phyloP scores from a whole-genome alignment of 2,329 filamentous ascomycete genomes.

The Rugonectria rugulosa region DNA sequence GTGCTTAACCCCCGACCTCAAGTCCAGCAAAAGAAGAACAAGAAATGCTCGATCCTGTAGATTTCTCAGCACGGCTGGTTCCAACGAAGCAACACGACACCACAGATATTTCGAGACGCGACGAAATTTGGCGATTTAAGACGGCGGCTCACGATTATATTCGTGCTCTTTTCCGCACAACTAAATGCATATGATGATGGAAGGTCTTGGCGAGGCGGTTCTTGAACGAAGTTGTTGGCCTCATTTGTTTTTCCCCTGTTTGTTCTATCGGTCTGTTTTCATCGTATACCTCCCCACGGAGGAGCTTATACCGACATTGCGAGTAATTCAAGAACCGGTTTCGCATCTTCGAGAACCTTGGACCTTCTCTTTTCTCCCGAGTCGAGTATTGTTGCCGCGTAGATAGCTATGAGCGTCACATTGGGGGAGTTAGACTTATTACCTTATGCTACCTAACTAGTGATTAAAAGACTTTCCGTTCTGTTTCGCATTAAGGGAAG shows the following conservation, averaged over 20 bases:
- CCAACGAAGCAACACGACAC: constrained; percentile 34
- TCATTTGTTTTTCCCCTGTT: constrained; percentile 31
- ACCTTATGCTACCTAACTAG: neutral
- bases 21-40: constrained; percentile 65
- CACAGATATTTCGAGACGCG: constrained; percentile 33
- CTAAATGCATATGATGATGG: constrained; percentile 39
- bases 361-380: constrained; percentile 7
- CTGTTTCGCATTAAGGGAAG: too few species aligned
- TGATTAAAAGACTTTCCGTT: too few species aligned
- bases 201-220: constrained; percentile 40
- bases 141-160: constrained; percentile 38
- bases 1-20: constrained; percentile 74
- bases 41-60: constrained; percentile 76
- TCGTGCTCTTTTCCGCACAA: constrained; percentile 24
- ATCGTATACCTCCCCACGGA: constrained; percentile 36
- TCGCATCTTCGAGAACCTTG: constrained; percentile 23
- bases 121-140: constrained; percentile 37
- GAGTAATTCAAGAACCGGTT: constrained; percentile 39
- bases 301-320: constrained; percentile 39
- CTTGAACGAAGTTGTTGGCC: constrained; percentile 39
- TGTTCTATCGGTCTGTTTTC: constrained; percentile 25
- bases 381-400: neutral
- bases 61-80: constrained; percentile 31
- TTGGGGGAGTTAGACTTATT: neutral
- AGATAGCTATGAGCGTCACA: neutral